A percentile compares a stretch with the other conserved stretches of the same genome.
phyloP scores from a whole-genome alignment of 768 basidiomycete genomes.

The Lactifluus piperatus region DNA sequence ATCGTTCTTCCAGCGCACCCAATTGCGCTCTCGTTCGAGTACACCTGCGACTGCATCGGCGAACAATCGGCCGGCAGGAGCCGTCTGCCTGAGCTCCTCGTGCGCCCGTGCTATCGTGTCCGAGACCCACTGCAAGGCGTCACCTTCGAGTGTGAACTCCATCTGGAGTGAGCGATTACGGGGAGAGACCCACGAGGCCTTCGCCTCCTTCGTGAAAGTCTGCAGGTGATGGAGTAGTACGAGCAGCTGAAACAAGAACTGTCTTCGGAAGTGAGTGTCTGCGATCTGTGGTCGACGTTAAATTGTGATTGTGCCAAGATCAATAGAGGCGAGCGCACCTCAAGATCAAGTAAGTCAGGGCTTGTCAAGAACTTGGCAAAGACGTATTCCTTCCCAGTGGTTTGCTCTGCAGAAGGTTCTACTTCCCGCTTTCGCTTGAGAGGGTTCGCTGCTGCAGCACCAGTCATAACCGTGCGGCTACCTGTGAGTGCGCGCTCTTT shows the following conservation, averaged over 20 bases:
- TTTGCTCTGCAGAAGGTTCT: slow-evolving; percentile 40
- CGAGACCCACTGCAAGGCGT: slow-evolving; percentile 68
- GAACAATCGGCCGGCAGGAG: slow-evolving; percentile 70
- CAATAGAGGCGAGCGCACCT: slow-evolving; percentile 41
- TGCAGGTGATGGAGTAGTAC: slow-evolving; percentile 71
- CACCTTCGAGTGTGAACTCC: slow-evolving; percentile 65
- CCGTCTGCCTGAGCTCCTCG: slow-evolving; percentile 58
- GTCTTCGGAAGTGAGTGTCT: slow-evolving; percentile 88
- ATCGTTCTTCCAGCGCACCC: slow-evolving; percentile 87
- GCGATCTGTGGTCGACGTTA: slow-evolving; percentile 47
- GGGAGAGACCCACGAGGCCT: slow-evolving; percentile 48
- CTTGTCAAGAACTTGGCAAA: slow-evolving; percentile 92
- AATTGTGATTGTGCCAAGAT: not conserved
- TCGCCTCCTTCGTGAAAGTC: slow-evolving; percentile 61
- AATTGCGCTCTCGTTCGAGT: slow-evolving; percentile 78
- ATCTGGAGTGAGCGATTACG: slow-evolving; percentile 77
- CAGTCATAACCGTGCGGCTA: slow-evolving; percentile 34
- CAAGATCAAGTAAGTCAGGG: slow-evolving; percentile 77
- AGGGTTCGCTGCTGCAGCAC: slow-evolving; percentile 29
- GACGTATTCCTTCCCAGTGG: slow-evolving; percentile 61
- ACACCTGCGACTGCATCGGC: slow-evolving; percentile 64
- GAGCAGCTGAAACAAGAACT: slow-evolving; percentile 79
- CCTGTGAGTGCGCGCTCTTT: slow-evolving; percentile 89
- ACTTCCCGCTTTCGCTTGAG: slow-evolving; percentile 62
- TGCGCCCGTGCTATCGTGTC: slow-evolving; percentile 51